Evolutionary conservation across 495 filamentous ascomycete species (phyloP), one percentile per base, ranked within the genome.

Genomic region (Hypomontagnella submonticulosa): DNA sequence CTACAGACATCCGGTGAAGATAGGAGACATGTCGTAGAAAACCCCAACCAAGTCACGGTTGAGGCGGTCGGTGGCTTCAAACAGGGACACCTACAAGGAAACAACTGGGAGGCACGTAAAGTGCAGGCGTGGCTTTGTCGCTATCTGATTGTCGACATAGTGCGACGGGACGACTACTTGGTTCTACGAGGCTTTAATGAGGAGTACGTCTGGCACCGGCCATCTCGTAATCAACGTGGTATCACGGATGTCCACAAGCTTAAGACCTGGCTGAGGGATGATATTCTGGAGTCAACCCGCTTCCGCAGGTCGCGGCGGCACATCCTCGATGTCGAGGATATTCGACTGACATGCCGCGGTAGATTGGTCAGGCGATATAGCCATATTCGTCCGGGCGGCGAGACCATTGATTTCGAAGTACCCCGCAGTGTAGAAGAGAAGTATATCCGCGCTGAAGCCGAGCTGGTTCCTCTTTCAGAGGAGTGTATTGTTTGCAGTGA

Each of bases 401-500:
- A 44, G 3, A 66, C 60, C 1, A 69, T 78, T 37, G 66, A 71
- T 20, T 76, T 79, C 47, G 71, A 75, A 19, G 56, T 80, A 11
- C 64, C 68, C 5, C 47, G 49, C 1, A 66, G 66, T 11, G 62
- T 67, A 4, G 76, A 74, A 43, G 70, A 73, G 33, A 53, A 34
- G 3, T 79, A 76, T 41, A 30, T 69, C 18, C 37, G 60, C 20
- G 74, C 70, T 12, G 78, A 80, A 46, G 61, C 66, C 3, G 76
- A 74, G 78, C 72, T 80, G 0, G 38, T 79, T 23, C 66, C 63
- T 11, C 18, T 59, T 9, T 64, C 68, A 4, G 71, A 75, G 41
- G 67, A 59, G 10, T 82, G 80, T 65, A 58, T 46, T 9, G 68
- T 77, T 9, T 81, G 80, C 58, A 59, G 69, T 13, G 80, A 82